Evolutionary conservation across 805 yeast genomes (phyloP), one percentile per base, ranked within the genome.

Genomic region (Tetrapisispora iriomotensis): DNA sequence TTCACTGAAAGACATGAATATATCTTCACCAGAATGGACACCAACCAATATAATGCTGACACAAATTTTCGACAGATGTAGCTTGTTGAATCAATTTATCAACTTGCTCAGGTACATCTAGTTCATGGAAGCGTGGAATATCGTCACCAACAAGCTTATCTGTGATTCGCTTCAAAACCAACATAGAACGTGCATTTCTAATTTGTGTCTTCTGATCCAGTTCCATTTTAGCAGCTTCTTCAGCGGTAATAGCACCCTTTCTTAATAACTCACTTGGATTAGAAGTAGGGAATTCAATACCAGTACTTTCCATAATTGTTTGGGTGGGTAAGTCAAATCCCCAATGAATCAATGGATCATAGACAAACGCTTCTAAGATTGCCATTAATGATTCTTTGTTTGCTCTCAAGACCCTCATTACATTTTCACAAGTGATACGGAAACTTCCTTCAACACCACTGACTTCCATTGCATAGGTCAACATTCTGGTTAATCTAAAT

Each of bases 11-110:
- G n/a, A 6, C 14, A 25, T 25, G n/a, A 25, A 25, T 13, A 28
- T 19, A n/a, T 14, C 14, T 13, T 60, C 54, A 90, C 97, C 98
- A 92, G 74, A 90, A 92, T 1, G 97, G 84, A 64, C 99, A 92
- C 99, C 99, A 92, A 15, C 99, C 99, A 45, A 92, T 82, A 57
- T 84, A 92, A 62, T 90, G 98, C 62, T 87, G 96, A 54, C 97
- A 92, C 40, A 92, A 65, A 52, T 92, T 92, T 57, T 92, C 97
- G 23, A 90, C 94, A 36, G 94, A 82, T 0, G 97, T 92, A 2
- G 98, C 97, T 58, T 92, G 96, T 52, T 84, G 94, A 37, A 92
- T 92, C 56, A 92, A 67, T 56, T 80, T 81, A 51, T 92, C 97
- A 28, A 92, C 97, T 61, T 92, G 99, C 3, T 82, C 76, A 1